Base-by-base conservation (phyloP, 345 rosid genomes). In the Populus pruinosa region DNA sequence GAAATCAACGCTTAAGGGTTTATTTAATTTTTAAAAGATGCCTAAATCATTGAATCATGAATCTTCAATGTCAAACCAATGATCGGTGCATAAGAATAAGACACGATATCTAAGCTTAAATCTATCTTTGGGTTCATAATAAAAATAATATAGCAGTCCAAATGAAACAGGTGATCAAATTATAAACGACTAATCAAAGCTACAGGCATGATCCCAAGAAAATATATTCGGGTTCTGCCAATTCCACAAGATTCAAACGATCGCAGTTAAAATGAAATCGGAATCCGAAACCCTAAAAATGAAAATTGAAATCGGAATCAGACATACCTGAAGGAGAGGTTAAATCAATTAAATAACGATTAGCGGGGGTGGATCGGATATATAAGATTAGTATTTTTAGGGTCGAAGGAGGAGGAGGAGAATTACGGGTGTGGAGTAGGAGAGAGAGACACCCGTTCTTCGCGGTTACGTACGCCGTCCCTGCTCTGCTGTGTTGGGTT, bases 401-500 rank as follows among this genome's bases (percentile, higher is more conserved):
- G 25, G 67, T 47, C 71, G 71, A 66, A 31, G 14, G 33, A 61
- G 74, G 59, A n/a, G 61, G 75, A n/a, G 61, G 75, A 38, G 35
- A 70, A 70, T 47, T 29, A 61, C n/a, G n/a, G 47, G 56, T 8
- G 31, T 0, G 50, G 68, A 29, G 78, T 12, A 55, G 78, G 65
- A 27, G 69, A 38, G 47, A 62, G 63, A 33, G 21, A 13, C 70
- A 13, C 71, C 70, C 63, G 64, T 62, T 71, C 76, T 70, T 35
- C 39, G 49, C 55, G 65, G 76, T 29, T 27, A 64, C 67, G 71
- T 25, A 13, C 31, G 76, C 71, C 76, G 76, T 17, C 61, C 61
- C 61, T 55, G 55, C 55, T 5, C 55, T 49, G 55, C 20, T 49
- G 18, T 16, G 55, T 13, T 49, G 61, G 23, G 61, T 55, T 55